Conservation (phyloP, 257 asterid species). For the Penstemon barbatus region DNA sequence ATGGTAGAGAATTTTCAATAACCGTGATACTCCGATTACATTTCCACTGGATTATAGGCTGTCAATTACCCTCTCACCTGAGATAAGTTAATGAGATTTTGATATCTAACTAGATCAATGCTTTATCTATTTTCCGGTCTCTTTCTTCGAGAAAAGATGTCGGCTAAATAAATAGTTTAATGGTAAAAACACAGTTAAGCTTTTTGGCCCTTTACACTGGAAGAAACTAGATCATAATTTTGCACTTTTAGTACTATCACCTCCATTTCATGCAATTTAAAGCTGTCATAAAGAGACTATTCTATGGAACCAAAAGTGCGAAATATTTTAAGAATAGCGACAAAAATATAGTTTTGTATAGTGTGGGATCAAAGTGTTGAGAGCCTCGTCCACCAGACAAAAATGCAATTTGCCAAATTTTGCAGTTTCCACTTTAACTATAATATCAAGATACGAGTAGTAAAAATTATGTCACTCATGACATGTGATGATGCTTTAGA, state of each 20-base stretch:
- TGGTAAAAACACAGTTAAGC: not conserved
- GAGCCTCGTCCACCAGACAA: too few relatives aligned
- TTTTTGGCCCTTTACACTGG: not conserved
- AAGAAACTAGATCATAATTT: not conserved
- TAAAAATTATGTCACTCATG: not conserved
- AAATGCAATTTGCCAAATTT: too few relatives aligned
- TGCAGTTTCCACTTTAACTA: slow-evolving; percentile 3
- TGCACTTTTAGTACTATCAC: not conserved
- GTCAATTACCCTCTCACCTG: not conserved
- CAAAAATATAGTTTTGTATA: too few relatives aligned
- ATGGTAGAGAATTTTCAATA: not conserved
- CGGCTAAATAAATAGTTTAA: not conserved
- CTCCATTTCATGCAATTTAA: too few relatives aligned
- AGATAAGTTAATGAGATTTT: not conserved
- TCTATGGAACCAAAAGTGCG: too few relatives aligned
- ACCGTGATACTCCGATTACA: not conserved
- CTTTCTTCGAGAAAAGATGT: too few relatives aligned
- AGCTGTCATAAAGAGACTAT: too few relatives aligned
- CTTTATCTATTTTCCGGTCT: too few relatives aligned
- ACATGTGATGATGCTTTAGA: slow-evolving; percentile 10
- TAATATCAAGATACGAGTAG: not conserved
- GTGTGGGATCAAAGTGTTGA: too few relatives aligned
- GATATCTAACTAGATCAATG: too few relatives aligned
- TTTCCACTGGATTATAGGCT: not conserved
- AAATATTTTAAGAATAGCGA: too few relatives aligned